Evolutionary conservation across 140 eudicot genomes (phyloP).

Genomic region (Erigeron philadelphicus): DNA sequence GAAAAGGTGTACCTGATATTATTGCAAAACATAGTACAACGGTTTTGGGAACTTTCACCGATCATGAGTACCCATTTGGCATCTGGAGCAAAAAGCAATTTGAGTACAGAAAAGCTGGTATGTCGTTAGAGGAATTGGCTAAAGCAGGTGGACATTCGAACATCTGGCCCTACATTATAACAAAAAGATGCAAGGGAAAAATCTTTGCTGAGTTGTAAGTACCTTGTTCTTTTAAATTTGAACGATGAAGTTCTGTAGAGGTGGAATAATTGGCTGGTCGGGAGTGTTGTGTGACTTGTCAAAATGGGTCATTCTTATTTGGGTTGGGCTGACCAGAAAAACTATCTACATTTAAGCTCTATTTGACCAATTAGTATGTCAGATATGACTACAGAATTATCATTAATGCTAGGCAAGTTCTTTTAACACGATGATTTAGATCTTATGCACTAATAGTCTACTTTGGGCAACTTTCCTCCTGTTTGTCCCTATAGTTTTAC

Average conservation of each 20-base stretch:
- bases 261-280: background rate
- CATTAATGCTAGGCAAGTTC: background rate
- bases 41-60: conserved; percentile 25
- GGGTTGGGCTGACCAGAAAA: background rate
- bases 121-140: conserved; percentile 35
- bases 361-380: background rate
- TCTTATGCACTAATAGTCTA: too few relatives aligned
- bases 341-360: too few relatives aligned
- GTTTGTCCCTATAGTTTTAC: background rate
- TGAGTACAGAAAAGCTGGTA: conserved; percentile 53
- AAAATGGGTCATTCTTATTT: background rate
- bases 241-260: background rate
- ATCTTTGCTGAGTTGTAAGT: conserved; percentile 81
- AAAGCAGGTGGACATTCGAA: conserved; percentile 37
- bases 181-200: conserved; percentile 81
- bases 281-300: background rate
- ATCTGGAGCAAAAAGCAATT: conserved; percentile 64
- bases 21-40: conserved; percentile 33
- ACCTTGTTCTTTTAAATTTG: background rate
- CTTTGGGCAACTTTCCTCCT: too few relatives aligned
- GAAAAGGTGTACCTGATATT: conserved; percentile 65
- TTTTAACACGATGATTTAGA: too few relatives aligned
- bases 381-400: background rate
- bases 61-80: conserved; percentile 63
- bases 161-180: conserved; percentile 71